Evolutionary conservation across 176 grass and related monocot genomes (phyloP).

Genomic region (Cenchrus americanus): DNA sequence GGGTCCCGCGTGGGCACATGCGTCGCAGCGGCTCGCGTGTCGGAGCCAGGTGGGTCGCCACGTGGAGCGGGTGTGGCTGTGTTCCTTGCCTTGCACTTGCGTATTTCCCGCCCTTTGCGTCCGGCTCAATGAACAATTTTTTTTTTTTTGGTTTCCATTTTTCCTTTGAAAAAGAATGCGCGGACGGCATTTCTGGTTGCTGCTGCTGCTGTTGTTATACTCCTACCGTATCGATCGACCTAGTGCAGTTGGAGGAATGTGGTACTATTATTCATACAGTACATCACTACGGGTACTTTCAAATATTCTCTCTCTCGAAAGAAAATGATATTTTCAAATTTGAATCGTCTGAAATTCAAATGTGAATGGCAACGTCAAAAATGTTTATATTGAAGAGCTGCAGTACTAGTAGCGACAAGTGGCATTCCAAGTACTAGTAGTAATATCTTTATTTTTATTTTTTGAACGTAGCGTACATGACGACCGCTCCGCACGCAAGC

Average conservation of each 20-base stretch:
- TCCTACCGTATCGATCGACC: too few relatives aligned
- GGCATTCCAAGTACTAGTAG: too few relatives aligned
- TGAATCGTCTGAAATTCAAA: background rate
- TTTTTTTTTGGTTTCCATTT: background rate
- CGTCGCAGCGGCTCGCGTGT: background rate
- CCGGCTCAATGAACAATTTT: background rate
- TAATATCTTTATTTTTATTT: too few relatives aligned
- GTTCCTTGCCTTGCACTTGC: constrained; percentile 19
- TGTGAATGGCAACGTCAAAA: background rate
- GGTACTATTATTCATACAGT: too few relatives aligned
- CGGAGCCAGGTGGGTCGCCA: constrained; percentile 48
- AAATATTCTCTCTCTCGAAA: background rate
- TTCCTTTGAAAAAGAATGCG: background rate
- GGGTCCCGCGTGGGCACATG: constrained; percentile 20
- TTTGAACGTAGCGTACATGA: background rate
- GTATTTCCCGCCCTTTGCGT: constrained; percentile 27
- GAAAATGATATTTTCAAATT: background rate
- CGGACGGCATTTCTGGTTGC: background rate
- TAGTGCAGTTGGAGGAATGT: too few relatives aligned
- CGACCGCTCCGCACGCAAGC: background rate
- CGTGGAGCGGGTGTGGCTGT: constrained; percentile 24
- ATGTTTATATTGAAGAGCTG: background rate
- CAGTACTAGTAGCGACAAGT: too few relatives aligned
- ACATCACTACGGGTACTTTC: too few relatives aligned
- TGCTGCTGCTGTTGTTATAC: background rate